Evolutionary conservation across 148 eudicot species (phyloP), one percentile per base, ranked within the genome.

Genomic region (Nyssa sinensis): DNA sequence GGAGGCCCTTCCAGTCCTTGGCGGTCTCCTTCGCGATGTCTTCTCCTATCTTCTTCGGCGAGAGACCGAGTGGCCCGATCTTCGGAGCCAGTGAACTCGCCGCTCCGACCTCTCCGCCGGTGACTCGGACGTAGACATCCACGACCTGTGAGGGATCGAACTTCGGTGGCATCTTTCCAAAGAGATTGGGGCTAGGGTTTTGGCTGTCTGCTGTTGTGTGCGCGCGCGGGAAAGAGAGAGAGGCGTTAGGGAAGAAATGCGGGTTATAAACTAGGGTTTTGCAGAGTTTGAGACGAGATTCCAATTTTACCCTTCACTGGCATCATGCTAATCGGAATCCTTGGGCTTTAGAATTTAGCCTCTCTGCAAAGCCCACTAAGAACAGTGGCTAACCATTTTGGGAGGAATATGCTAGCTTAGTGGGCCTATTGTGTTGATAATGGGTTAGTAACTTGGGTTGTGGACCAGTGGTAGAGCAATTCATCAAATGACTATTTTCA

Each of bases 21-120:
- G 80, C 77, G 14, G 80, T 81, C 16, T 81, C 84, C 60, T 81
- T 81, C 49, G 84, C 84, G 66, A 81, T 81, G 80, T 81, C 84
- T 47, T 81, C 84, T 1, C 84, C 84, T 53, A 81, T 81, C 62
- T 81, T 81, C 44, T 81, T 81, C 0, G 84, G 78, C 30, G 84
- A 81, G 58, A 81, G 78, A 25, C 84, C 84, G 30, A 81, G 81
- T 2, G 84, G 84, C 14, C 84, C 84, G 72, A 81, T 81, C 55
- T 81, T 81, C 1, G 84, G 84, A 21, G 84, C 84, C 33, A 81
- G 84, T 0, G 84, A 77, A 60, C 75, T 67, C 58, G 84, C 84
- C 2, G 84, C 84, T 10, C 84, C 84, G 63, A 81, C 84, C 35
- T 77, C 84, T 0, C 84, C 84, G 34, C 84, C 84, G 67, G 84